These are phyloP conservation scores for Pochonia chlamydosporia DNA, from an alignment of 2,329 filamentous ascomycete genomes.

Conservation along the genomic window DNA sequence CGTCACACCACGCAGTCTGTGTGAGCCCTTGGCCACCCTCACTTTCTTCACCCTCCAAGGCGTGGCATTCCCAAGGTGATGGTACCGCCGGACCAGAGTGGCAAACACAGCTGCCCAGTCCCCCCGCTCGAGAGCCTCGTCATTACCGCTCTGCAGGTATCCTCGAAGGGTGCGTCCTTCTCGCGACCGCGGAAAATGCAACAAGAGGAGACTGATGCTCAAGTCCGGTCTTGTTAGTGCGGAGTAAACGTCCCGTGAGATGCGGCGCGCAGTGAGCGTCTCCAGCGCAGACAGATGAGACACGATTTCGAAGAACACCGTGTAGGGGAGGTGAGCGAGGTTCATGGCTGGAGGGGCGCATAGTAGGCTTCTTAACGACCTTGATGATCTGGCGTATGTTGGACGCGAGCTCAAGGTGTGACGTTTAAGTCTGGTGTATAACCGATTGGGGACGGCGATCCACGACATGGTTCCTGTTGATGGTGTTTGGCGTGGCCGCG, in stretches of 20 bases:
- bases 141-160: conserved; percentile 8
- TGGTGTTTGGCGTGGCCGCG: too few relatives aligned
- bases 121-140: conserved; percentile 11
- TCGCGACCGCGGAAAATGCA: conserved; percentile 45
- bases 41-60: conserved; percentile 29
- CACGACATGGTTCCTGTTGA: background rate
- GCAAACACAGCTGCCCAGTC: conserved; percentile 41
- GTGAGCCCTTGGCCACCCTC: conserved; percentile 12
- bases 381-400: too few relatives aligned
- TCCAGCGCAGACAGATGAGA: conserved; percentile 43
- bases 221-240: conserved; percentile 44
- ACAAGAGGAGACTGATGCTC: conserved; percentile 40
- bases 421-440: background rate
- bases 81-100: conserved; percentile 47
- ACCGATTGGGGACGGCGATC: background rate
- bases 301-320: conserved; percentile 51
- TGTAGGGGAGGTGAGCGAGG: conserved; percentile 45
- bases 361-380: too few relatives aligned
- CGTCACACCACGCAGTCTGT: conserved; percentile 27
- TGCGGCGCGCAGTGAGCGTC: conserved; percentile 43
- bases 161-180: conserved; percentile 40
- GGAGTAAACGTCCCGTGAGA: conserved; percentile 42
- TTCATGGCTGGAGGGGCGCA: conserved; percentile 23
- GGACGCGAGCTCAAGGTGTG: too few relatives aligned
- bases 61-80: conserved; percentile 41